phyloP scores from a whole-genome alignment of 305 asterid genomes.

The Plantago lanceolata region DNA sequence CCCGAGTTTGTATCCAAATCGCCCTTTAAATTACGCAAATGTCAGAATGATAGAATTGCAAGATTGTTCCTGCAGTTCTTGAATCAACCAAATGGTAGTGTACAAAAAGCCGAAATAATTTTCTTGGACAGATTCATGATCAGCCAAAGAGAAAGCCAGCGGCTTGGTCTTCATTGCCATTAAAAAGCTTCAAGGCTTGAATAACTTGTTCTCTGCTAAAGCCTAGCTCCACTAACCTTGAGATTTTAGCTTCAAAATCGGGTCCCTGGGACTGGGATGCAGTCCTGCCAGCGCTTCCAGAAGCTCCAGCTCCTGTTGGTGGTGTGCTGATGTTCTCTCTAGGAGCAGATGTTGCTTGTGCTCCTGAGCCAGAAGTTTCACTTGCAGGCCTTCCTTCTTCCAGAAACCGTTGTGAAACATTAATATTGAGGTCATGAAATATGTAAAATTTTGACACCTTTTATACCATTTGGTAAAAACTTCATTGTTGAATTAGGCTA shows the following conservation, averaged over 20 bases:
- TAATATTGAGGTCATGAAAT: no score
- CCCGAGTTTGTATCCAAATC: slow-evolving; percentile 7
- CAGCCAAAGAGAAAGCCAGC: slow-evolving; percentile 92
- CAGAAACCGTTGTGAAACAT: slow-evolving; percentile 62
- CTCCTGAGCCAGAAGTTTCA: slow-evolving; percentile 82
- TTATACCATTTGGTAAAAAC: no score
- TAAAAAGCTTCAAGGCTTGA: slow-evolving; percentile 74
- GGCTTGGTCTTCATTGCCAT: slow-evolving; percentile 92
- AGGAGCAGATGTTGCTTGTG: slow-evolving; percentile 54
- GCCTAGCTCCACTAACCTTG: slow-evolving; percentile 84
- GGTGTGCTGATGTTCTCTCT: slow-evolving; percentile 40
- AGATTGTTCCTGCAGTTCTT: slow-evolving; percentile 29
- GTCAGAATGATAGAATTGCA: slow-evolving; percentile 25
- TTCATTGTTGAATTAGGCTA: no score
- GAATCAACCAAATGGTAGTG: slow-evolving; percentile 26
- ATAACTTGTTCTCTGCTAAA: slow-evolving; percentile 78
- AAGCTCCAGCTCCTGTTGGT: slow-evolving; percentile 31
- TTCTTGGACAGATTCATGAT: slow-evolving; percentile 27
- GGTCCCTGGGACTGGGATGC: slow-evolving; percentile 65
- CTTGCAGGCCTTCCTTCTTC: slow-evolving; percentile 64
- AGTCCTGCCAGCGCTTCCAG: slow-evolving; percentile 47
- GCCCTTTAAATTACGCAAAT: slow-evolving; percentile 11
- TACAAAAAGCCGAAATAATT: slow-evolving; percentile 21
- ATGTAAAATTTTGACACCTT: no score
- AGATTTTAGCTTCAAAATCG: slow-evolving; percentile 80